These are phyloP conservation scores for Scedosporium dehoogii DNA, from an alignment of 2,329 filamentous ascomycete species.

Conservation along the genomic window DNA sequence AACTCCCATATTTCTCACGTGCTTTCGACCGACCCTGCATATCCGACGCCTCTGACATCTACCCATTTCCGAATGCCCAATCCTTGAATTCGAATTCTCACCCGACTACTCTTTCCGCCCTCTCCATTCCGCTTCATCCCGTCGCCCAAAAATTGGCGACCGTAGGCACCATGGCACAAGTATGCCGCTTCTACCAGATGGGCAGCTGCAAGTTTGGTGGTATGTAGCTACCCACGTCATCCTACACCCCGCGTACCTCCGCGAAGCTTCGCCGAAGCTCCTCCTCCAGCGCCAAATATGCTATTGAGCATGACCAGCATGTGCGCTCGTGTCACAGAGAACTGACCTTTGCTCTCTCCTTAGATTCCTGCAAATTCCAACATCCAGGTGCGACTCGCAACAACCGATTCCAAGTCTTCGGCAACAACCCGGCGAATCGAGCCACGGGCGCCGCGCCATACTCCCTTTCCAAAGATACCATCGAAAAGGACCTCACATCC, in stretches of 20 bases:
- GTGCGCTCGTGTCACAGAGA: not conserved
- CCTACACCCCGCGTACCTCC: not conserved
- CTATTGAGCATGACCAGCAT: not conserved
- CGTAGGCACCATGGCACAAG: slow-evolving; percentile 5
- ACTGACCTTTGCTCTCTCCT: not conserved
- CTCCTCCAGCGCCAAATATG: not conserved
- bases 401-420: slow-evolving; percentile 13
- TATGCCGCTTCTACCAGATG: slow-evolving; percentile 11
- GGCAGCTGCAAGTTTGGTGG: slow-evolving; percentile 43
- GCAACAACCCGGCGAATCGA: not conserved
- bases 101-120: no score
- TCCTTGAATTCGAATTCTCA: no score
- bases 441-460: slow-evolving; percentile 25
- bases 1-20: not conserved
- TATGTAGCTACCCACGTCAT: slow-evolving; percentile 20
- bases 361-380: slow-evolving; percentile 45
- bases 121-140: not conserved
- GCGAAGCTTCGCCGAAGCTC: not conserved
- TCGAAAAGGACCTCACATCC: slow-evolving; percentile 56
- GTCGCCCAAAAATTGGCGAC: not conserved
- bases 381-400: slow-evolving; percentile 33
- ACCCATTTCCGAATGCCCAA: no score
- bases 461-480: slow-evolving; percentile 45
- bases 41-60: no score
- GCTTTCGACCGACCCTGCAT: no score